These are phyloP conservation scores for Neurospora sp. DNA, from an alignment of 2,329 filamentous ascomycete genomes.

Conservation along the genomic window DNA sequence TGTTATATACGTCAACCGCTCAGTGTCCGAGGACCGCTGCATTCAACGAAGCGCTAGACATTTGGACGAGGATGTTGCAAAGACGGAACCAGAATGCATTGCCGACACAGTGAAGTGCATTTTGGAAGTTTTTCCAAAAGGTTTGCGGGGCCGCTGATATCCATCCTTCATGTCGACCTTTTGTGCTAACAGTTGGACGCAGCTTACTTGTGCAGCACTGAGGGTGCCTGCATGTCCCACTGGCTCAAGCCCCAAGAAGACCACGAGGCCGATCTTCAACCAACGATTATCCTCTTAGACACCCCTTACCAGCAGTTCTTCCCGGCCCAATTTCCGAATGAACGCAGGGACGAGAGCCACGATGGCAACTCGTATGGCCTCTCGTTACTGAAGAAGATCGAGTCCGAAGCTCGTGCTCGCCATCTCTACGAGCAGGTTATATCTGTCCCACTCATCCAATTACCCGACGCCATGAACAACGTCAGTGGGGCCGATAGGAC, in stretches of 20 bases:
- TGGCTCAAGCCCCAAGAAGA: slow-evolving; percentile 43
- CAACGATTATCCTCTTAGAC: slow-evolving; percentile 49
- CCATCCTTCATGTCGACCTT: neutral
- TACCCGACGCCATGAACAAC: slow-evolving; percentile 21
- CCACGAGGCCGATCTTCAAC: slow-evolving; percentile 41
- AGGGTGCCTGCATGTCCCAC: slow-evolving; percentile 42
- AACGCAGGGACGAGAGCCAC: slow-evolving; percentile 29
- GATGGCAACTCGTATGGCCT: slow-evolving; percentile 46
- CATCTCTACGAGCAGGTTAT: slow-evolving; percentile 48
- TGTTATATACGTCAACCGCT: slow-evolving; percentile 51
- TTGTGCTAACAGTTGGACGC: slow-evolving; percentile 5
- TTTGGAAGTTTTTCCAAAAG: slow-evolving; percentile 44
- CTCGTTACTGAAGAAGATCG: slow-evolving; percentile 43
- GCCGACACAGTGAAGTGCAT: slow-evolving; percentile 38
- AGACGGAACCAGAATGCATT: slow-evolving; percentile 31
- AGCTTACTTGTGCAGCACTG: slow-evolving; percentile 48
- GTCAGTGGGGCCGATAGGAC: slow-evolving; percentile 28
- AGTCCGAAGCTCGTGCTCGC: slow-evolving; percentile 47
- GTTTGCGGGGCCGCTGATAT: slow-evolving; percentile 26
- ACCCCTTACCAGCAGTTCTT: slow-evolving; percentile 41
- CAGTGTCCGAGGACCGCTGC: slow-evolving; percentile 36
- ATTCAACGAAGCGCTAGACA: slow-evolving; percentile 15
- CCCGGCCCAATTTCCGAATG: slow-evolving; percentile 23
- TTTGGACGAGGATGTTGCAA: slow-evolving; percentile 2
- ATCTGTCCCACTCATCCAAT: slow-evolving; percentile 43